A percentile compares a stretch with the other conserved stretches of the same genome.
Evolutionary conservation across 2,329 filamentous ascomycete genomes (phyloP).

Genomic region (Aspergillus novofumigatus): DNA sequence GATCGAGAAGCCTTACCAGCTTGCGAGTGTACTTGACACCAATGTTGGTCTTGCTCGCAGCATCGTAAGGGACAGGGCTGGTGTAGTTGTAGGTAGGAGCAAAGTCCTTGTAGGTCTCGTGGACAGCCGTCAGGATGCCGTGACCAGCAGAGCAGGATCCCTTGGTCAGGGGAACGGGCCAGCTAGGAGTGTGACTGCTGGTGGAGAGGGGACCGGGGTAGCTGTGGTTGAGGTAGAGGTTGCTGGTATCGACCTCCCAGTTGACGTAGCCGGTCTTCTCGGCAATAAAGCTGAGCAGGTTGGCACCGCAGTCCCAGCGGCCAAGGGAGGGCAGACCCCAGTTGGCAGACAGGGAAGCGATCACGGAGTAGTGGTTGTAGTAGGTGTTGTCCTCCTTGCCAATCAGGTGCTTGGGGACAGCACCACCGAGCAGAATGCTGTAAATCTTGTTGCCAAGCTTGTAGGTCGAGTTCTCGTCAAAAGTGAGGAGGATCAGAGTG

Average conservation of each 20-base stretch:
- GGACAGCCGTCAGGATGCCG: conserved; percentile 29
- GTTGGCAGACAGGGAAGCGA: conserved; percentile 65
- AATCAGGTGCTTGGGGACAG: conserved; percentile 57
- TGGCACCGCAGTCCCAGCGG: conserved; percentile 68
- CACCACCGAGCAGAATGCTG: conserved; percentile 70
- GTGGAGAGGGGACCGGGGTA: conserved; percentile 46
- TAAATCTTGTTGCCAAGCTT: conserved; percentile 63
- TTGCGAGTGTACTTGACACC: conserved; percentile 14
- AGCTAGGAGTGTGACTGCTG: conserved; percentile 22
- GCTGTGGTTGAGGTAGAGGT: conserved; percentile 51
- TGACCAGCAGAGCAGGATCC: conserved; percentile 33
- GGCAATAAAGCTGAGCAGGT: conserved; percentile 61
- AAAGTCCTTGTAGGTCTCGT: conserved; percentile 25
- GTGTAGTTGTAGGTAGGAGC: conserved; percentile 32
- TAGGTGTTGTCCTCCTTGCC: conserved; percentile 66
- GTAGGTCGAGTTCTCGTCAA: conserved; percentile 76
- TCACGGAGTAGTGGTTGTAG: conserved; percentile 71
- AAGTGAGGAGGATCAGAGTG: conserved; percentile 76
- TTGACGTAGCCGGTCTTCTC: conserved; percentile 55
- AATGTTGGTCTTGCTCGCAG: conserved; percentile 14
- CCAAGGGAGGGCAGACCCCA: conserved; percentile 67
- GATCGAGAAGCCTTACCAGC: conserved; percentile 5
- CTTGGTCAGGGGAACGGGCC: conserved; percentile 30
- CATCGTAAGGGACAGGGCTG: conserved; percentile 27
- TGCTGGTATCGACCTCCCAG: conserved; percentile 36